Conservation (phyloP, 2,329 filamentous ascomycete species). For the Colletotrichum filicis region DNA sequence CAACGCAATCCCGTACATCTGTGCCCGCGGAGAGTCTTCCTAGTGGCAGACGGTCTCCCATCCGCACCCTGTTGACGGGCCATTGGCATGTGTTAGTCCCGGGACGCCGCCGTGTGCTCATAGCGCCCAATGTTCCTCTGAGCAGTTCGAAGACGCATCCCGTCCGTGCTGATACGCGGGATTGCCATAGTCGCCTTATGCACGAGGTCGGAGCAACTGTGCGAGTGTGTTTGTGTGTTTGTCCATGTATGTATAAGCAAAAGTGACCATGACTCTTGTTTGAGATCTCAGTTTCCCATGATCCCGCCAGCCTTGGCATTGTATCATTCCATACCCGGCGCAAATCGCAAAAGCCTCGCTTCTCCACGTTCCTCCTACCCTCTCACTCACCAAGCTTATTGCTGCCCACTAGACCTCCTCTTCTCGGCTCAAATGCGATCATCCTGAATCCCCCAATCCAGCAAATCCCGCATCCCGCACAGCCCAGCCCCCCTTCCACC, state of each 20-base stretch:
- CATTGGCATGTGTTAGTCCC: slow-evolving; percentile 20
- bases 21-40: background rate
- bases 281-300: slow-evolving; percentile 5
- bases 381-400: background rate
- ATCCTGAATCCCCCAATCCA: background rate
- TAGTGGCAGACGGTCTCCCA: slow-evolving; percentile 1
- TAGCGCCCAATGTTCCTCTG: background rate
- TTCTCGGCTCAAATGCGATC: background rate
- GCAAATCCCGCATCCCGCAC: background rate
- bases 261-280: slow-evolving; percentile 11
- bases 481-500: background rate
- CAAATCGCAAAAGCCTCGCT: background rate
- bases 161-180: slow-evolving; percentile 11
- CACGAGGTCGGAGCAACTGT: slow-evolving; percentile 10
- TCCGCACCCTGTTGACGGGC: slow-evolving; percentile 22
- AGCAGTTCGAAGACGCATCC: background rate
- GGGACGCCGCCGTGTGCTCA: background rate
- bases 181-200: background rate
- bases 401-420: background rate
- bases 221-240: background rate
- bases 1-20: background rate
- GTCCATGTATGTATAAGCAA: background rate
- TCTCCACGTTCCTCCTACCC: background rate
- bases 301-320: slow-evolving; percentile 22
- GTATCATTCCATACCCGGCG: slow-evolving; percentile 12